Conservation (phyloP, 148 eudicot genomes). For the Rhododendron ovatum region DNA sequence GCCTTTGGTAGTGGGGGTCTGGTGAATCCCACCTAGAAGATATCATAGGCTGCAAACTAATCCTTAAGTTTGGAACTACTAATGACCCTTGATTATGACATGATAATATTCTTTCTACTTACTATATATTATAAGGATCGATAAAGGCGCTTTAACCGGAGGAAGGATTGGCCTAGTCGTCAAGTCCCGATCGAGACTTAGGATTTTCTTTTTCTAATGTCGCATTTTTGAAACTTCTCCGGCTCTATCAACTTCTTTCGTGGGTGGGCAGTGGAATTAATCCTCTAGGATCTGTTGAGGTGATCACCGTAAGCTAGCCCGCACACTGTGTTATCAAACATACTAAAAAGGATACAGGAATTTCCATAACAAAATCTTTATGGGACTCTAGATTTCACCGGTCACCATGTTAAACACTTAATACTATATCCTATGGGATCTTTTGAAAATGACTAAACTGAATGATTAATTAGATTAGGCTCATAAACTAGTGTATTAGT, state of each 20-base stretch:
- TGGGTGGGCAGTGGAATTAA: too few relatives aligned
- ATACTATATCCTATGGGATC: background rate
- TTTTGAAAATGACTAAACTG: conserved; percentile 16
- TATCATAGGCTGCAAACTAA: conserved; percentile 11
- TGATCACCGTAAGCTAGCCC: too few relatives aligned
- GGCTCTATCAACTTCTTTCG: too few relatives aligned
- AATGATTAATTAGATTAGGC: background rate
- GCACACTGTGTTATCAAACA: background rate
- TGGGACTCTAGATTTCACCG: background rate
- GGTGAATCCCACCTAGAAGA: conserved; percentile 22
- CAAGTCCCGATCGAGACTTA: background rate
- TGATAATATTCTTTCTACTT: background rate
- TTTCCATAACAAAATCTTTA: background rate
- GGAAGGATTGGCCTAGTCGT: background rate
- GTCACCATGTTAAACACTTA: background rate
- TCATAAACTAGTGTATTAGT: background rate
- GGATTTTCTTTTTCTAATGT: too few relatives aligned
- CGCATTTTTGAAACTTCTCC: too few relatives aligned
- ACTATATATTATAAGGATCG: background rate
- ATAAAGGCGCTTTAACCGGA: background rate
- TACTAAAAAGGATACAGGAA: background rate
- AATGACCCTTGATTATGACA: background rate
- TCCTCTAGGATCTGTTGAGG: too few relatives aligned
- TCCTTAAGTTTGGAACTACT: background rate
- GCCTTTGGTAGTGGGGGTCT: background rate